Evolutionary conservation across 345 rosid genomes (phyloP), one percentile per base, ranked within the genome.

Genomic region (Euphorbia lathyris): DNA sequence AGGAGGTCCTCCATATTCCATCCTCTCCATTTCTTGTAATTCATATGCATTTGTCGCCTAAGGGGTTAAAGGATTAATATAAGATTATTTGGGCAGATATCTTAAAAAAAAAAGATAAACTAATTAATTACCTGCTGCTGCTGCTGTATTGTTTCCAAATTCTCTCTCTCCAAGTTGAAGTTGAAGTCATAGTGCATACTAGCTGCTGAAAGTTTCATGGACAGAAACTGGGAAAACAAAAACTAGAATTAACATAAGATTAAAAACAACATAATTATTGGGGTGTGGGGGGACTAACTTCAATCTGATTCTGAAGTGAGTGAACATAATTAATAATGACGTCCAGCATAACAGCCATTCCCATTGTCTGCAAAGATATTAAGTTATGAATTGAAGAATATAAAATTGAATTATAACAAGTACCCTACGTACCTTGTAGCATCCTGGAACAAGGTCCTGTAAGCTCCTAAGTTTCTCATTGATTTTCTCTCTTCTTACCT

Each of bases 401-500:
- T n/a, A n/a, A n/a, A n/a, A n/a, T n/a, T n/a, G n/a, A n/a, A n/a
- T n/a, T n/a, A n/a, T n/a, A n/a, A n/a, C n/a, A n/a, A n/a, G n/a
- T n/a, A n/a, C n/a, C n/a, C n/a, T 17, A 47, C 10, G 0, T 19
- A 86, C 97, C 91, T 87, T 88, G 38, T 86, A 92, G 70, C 96
- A 91, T 57, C 97, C 97, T 3, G 97, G 97, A 70, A 91, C 97
- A 65, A 90, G 82, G 79, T 86, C 93, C 72, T 91, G 91, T 72
- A 89, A 84, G 73, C 86, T 82, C 70, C 70, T 84, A 42, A 89
- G 77, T 57, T 89, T 89, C 73, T 87, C 96, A 32, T 91, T 91
- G 76, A 91, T 91, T 79, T 83, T 91, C 19, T 86, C 90, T 78
- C 97, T 87, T 66, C 97, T 78, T 58, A 82, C 90, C 97, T 89